phyloP scores from a whole-genome alignment of 2,329 filamentous ascomycete genomes.

The Botrytis aclada region DNA sequence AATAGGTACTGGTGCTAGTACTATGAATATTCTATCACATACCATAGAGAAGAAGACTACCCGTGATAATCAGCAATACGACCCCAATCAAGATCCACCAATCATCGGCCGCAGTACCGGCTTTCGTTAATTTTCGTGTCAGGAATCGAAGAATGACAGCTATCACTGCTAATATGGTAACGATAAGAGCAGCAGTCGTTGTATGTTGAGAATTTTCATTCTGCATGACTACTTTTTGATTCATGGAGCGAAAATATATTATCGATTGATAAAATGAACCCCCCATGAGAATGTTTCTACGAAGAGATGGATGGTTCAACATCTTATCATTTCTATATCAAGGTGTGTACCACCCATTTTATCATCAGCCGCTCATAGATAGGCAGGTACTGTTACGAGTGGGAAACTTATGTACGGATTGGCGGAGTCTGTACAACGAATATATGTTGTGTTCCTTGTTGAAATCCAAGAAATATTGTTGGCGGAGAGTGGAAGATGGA shows the following conservation, averaged over 20 bases:
- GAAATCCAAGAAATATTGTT: neutral
- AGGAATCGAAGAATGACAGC: conserved; percentile 21
- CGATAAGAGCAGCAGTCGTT: conserved; percentile 9
- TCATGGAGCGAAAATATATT: neutral
- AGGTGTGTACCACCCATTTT: neutral
- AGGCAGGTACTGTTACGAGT: neutral
- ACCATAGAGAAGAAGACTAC: conserved; percentile 17
- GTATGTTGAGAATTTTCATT: conserved; percentile 6
- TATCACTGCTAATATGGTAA: conserved; percentile 13
- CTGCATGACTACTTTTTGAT: conserved; percentile 8
- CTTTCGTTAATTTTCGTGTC: conserved; percentile 12
- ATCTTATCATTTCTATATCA: conserved; percentile 4
- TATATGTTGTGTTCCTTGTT: neutral
- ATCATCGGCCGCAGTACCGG: conserved; percentile 19
- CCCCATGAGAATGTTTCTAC: neutral
- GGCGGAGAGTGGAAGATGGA: neutral
- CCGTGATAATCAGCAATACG: neutral
- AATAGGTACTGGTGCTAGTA: neutral
- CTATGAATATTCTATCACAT: neutral
- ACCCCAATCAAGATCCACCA: conserved; percentile 21
- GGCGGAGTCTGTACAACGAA: conserved; percentile 3
- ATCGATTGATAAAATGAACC: neutral
- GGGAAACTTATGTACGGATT: neutral
- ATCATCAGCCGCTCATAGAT: neutral
- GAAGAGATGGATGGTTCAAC: neutral